Conservation (phyloP, 805 yeast species). For the Teunomyces panamensis region DNA sequence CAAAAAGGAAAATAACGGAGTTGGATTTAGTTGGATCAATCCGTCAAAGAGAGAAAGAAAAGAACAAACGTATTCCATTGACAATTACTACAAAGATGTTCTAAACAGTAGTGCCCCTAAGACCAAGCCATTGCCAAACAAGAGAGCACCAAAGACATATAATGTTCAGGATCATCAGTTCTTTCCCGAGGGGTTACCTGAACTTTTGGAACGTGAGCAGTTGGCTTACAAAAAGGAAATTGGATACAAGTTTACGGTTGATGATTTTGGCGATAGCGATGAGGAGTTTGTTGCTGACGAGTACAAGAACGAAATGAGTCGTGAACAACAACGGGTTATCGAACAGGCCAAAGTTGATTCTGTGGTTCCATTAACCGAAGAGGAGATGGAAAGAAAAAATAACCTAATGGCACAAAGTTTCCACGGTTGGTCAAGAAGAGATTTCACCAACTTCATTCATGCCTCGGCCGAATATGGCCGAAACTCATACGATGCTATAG, state of each 20-base stretch:
- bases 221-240: conserved; percentile 58
- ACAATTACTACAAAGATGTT: conserved; percentile 72
- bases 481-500: conserved; percentile 45
- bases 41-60: conserved; percentile 75
- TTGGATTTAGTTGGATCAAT: conserved; percentile 60
- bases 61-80: conserved; percentile 75
- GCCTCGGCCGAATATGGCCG: conserved; percentile 69
- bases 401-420: conserved; percentile 55
- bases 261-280: conserved; percentile 60
- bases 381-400: conserved; percentile 55
- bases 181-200: conserved; percentile 53
- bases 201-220: conserved; percentile 61
- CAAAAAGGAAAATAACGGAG: conserved; percentile 41
- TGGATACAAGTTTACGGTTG: conserved; percentile 54
- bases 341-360: conserved; percentile 56
- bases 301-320: conserved; percentile 31
- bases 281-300: conserved; percentile 50
- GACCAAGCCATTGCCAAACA: conserved; percentile 12
- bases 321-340: conserved; percentile 37
- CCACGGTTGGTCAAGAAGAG: conserved; percentile 69
- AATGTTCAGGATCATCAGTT: conserved; percentile 74
- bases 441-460: conserved; percentile 68
- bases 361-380: conserved; percentile 60
- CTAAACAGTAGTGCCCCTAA: conserved; percentile 35
- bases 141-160: conserved; percentile 60